Evolutionary conservation across 2,329 filamentous ascomycete genomes (phyloP), one percentile per base, ranked within the genome.

Genomic region (Colletotrichum sp.): DNA sequence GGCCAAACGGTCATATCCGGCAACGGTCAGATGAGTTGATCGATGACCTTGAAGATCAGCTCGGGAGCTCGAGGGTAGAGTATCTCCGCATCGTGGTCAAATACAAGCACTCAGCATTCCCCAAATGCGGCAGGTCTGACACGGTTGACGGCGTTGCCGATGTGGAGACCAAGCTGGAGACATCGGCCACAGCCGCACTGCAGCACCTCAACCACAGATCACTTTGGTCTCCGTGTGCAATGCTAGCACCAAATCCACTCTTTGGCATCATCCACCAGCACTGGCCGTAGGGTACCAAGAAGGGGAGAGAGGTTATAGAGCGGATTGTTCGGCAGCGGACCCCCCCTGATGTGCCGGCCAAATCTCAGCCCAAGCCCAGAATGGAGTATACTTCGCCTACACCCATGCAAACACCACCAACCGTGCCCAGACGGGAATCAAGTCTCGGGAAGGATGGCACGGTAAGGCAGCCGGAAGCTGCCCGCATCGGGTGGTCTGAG

Each of bases 71-170:
- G 5, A 81, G 81, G 24, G 85, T 85, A 18, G 85, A 88, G 39
- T 93, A 91, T 77, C 82, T 93, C 66, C 86, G 86, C 5, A 84
- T 93, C 18, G 84, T 85, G 24, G 78, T 93, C 9, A 88, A 84
- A 8, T 93, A 93, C 79, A 85, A 85, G 3, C 90, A 93, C 79
- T 90, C 91, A 0, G 89, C 87, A 0, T 92, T 93, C 79, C 86
- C 88, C 1, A 80, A 83, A 21, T 81, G 81, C 15, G 80, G 73
- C 10, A 74, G 79, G 6, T 39, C 74, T 3, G 80, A 81, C 16
- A 75, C 78, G 16, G 70, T 74, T 21, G 77, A 80, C 18, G 87
- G 86, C 2, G 81, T 88, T 26, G 83, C 83, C 18, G 82, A 82
- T 13, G 81, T 88, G 26, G 84, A 85, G 32, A 93, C 90, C 36